These are phyloP conservation scores for Tricholoma hemisulphureum DNA, from an alignment of 768 basidiomycete species.

Conservation along the genomic window DNA sequence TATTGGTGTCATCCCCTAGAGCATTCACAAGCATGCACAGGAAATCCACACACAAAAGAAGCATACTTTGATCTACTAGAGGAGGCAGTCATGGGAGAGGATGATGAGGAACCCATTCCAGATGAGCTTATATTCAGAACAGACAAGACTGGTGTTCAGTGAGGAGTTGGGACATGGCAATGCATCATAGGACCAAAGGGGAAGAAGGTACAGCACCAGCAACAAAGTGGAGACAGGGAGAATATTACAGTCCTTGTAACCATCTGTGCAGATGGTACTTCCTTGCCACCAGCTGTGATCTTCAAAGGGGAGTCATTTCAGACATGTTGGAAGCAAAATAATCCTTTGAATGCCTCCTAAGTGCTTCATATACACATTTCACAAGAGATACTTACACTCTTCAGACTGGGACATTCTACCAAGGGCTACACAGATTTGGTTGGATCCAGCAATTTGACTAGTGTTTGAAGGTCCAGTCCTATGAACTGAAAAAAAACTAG, in stretches of 20 bases:
- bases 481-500: no score
- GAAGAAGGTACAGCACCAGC: slow-evolving; percentile 29
- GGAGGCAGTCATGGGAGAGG: slow-evolving; percentile 15
- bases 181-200: slow-evolving; percentile 27
- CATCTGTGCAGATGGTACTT: slow-evolving; percentile 40
- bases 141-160: slow-evolving; percentile 36
- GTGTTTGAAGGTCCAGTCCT: no score
- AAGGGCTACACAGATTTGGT: slow-evolving; percentile 41
- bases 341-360: slow-evolving; percentile 40
- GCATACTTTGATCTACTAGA: slow-evolving; percentile 35
- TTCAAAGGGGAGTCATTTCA: slow-evolving; percentile 38
- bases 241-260: slow-evolving; percentile 36
- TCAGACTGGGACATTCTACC: slow-evolving; percentile 29
- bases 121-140: slow-evolving; percentile 30
- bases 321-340: slow-evolving; percentile 38
- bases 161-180: slow-evolving; percentile 19
- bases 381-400: slow-evolving; percentile 5
- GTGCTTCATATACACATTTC: slow-evolving; percentile 13
- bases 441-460: slow-evolving; percentile 39
- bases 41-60: slow-evolving; percentile 35
- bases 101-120: slow-evolving; percentile 16
- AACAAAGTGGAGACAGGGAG: slow-evolving; percentile 26
- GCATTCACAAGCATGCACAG: slow-evolving; percentile 29
- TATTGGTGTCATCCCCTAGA: slow-evolving; percentile 35
- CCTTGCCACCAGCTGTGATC: slow-evolving; percentile 36